Evolutionary conservation across 805 yeast species (phyloP).

Genomic region (Hemisphaericaspora nanyangensis): DNA sequence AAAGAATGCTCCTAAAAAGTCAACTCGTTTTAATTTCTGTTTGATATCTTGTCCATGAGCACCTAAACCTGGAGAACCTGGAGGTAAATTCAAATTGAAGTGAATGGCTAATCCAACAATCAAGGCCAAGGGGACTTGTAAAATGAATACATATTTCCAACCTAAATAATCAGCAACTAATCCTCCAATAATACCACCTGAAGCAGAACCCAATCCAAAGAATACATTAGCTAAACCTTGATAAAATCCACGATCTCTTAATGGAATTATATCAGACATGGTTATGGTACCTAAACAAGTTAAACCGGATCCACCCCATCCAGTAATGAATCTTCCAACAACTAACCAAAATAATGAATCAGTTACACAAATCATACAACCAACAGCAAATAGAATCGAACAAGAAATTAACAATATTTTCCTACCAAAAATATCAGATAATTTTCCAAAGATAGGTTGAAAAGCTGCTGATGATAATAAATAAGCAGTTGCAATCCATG

Average conservation of each 20-base stretch:
- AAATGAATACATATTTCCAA: slow-evolving; percentile 42
- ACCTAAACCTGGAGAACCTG: slow-evolving; percentile 56
- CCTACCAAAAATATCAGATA: slow-evolving; percentile 71
- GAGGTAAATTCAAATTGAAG: slow-evolving; percentile 43
- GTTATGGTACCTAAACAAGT: slow-evolving; percentile 72
- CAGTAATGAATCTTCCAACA: slow-evolving; percentile 67
- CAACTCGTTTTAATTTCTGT: slow-evolving; percentile 55
- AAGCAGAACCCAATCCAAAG: slow-evolving; percentile 64
- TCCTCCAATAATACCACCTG: slow-evolving; percentile 49
- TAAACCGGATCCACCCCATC: slow-evolving; percentile 91
- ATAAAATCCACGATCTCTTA: slow-evolving; percentile 72
- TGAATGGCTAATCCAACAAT: slow-evolving; percentile 37
- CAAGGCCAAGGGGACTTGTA: slow-evolving; percentile 42
- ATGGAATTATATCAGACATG: slow-evolving; percentile 70
- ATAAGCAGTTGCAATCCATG: slow-evolving; percentile 75
- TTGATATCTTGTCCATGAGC: slow-evolving; percentile 42
- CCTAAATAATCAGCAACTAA: slow-evolving; percentile 52
- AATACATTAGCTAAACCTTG: slow-evolving; percentile 80
- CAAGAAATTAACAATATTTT: slow-evolving; percentile 50
- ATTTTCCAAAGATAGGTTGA: slow-evolving; percentile 69
- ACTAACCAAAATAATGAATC: slow-evolving; percentile 46
- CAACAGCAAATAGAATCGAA: slow-evolving; percentile 53
- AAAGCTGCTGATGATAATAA: slow-evolving; percentile 65
- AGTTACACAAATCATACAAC: slow-evolving; percentile 53
- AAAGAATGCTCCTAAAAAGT: slow-evolving; percentile 59